Evolutionary conservation across 2,329 filamentous ascomycete species (phyloP), one percentile per base, ranked within the genome.

Genomic region (Penicillium brasilianum): DNA sequence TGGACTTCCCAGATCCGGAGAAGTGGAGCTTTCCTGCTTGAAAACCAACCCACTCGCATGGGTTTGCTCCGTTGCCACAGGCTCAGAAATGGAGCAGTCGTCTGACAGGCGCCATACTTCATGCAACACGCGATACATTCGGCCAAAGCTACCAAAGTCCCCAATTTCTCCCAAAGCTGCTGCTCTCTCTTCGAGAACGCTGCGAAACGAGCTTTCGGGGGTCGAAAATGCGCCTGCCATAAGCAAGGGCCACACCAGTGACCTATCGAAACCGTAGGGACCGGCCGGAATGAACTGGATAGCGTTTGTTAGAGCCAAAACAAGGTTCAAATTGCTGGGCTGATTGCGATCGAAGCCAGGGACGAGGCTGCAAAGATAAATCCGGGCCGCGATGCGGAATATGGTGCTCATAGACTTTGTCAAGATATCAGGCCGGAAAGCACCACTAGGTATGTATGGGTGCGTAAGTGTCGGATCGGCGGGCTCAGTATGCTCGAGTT

Each of bases 281-380:
- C 94, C 94, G 1, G 88, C 85, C 22, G 95, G 95, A 66, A 99
- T 93, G 25, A 28, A 28, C 25, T 28, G 25, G 25, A 28, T 3
- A 28, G 90, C 88, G 63, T 97, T 87, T 71, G 91, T 91, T 62
- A 90, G 86, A 44, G 97, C 87, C 25, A 98, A 84, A 66, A 28
- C 25, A 28, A 28, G 25, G 25, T 88, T 88, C 71, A 90, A 82
- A 72, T 89, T 93, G 74, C 89, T 92, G 9, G 83, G 82, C 70
- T 95, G 89, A 59, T 83, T 84, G 51, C 90, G 90, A 70, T 89
- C 88, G 79, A 94, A 95, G 59, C 93, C 93, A 0, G 94, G 94
- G 0, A 98, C 91, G 37, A 99, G 84, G 73, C 91, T 93, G 87
- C 93, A 97, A n/a, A 98, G 88, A 79, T 97, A 97, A 80, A 99